Percentiles rank a stretch among this genome's conserved stretches.
These are phyloP conservation scores for Umbelopsis vinacea DNA, from an alignment of 192 early-diverging fungal species.

Conservation along the genomic window DNA sequence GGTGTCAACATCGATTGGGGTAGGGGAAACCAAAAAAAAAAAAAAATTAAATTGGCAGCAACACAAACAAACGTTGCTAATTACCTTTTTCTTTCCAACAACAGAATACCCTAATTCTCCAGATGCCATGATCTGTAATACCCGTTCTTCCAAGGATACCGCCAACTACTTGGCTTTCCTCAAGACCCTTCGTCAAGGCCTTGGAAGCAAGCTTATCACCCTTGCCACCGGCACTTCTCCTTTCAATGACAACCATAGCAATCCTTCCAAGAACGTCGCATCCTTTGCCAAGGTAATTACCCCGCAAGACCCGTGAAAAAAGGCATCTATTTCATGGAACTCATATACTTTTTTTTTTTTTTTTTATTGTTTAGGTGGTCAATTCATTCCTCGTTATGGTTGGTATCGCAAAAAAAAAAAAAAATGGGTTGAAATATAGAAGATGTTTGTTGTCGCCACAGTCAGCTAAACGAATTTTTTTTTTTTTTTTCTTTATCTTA, in stretches of 20 bases:
- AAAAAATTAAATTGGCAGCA: no score
- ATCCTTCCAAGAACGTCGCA: conserved; percentile 47
- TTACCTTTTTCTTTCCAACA: neutral
- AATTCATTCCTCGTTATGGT: conserved; percentile 23
- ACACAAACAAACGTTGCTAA: no score
- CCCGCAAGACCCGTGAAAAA: conserved; percentile 16
- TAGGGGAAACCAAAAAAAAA: no score
- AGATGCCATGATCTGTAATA: conserved; percentile 24
- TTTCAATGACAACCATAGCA: conserved; percentile 48
- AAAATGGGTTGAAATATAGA: no score
- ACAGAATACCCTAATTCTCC: conserved; percentile 51
- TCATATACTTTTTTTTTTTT: no score
- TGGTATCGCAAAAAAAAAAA: neutral
- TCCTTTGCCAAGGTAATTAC: conserved; percentile 37
- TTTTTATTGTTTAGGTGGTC: no score
- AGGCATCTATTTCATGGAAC: conserved; percentile 34
- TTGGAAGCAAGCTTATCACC: conserved; percentile 53
- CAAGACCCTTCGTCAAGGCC: conserved; percentile 42
- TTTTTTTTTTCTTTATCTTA: neutral
- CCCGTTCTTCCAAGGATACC: conserved; percentile 40
- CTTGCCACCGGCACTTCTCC: conserved; percentile 55
- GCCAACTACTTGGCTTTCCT: conserved; percentile 58
- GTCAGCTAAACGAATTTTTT: neutral
- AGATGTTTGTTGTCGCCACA: no score
- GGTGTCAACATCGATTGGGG: conserved; percentile 67